These are phyloP conservation scores for Arthrinium phaeospermum DNA, from an alignment of 2,329 filamentous ascomycete species.

Conservation along the genomic window DNA sequence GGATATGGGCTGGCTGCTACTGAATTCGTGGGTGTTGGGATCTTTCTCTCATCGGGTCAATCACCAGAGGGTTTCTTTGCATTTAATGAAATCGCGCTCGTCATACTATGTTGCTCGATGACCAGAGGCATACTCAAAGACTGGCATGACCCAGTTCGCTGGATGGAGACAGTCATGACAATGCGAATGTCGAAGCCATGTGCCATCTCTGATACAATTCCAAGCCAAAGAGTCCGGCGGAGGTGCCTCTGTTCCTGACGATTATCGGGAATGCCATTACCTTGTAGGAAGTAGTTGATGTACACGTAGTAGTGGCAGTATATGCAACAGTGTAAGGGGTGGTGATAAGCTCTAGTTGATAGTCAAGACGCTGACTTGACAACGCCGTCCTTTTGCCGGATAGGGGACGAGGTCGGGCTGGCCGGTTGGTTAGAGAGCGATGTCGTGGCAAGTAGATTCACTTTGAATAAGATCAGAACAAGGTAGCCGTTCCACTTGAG, in stretches of 20 bases:
- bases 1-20: neutral
- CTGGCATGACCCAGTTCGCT: neutral
- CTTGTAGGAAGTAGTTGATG: neutral
- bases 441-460: rapidly evolving
- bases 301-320: neutral
- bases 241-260: no score
- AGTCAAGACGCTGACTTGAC: no score
- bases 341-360: no score
- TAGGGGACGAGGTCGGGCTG: no score
- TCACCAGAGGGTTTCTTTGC: neutral
- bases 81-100: neutral
- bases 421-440: no score
- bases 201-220: neutral
- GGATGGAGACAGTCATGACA: neutral
- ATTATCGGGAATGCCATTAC: neutral
- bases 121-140: neutral
- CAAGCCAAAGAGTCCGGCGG: neutral
- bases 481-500: neutral
- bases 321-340: no score
- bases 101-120: neutral
- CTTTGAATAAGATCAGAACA: neutral
- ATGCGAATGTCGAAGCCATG: neutral
- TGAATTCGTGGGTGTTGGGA: neutral
- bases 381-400: no score
- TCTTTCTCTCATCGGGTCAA: neutral